Evolutionary conservation across 768 basidiomycete genomes (phyloP).

Genomic region (Cantharellus cinnabarinus): DNA sequence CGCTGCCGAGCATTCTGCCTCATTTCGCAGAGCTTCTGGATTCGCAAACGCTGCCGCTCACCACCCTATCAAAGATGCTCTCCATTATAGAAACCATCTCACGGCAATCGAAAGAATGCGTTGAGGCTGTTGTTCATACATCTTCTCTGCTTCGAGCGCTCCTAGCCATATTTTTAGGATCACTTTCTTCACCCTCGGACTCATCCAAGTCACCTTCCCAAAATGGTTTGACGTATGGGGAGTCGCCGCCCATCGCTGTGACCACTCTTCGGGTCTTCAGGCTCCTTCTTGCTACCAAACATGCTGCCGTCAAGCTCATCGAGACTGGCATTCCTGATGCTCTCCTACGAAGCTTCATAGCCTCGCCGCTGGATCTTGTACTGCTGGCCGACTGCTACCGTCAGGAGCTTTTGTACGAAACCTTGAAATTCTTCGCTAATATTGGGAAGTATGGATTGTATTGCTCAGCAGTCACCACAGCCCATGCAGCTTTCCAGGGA

Average conservation of each 20-base stretch:
- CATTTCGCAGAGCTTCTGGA: too few relatives aligned
- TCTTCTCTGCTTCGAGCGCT: too few relatives aligned
- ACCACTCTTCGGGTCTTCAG: constrained; percentile 30
- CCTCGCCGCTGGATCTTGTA: too few relatives aligned
- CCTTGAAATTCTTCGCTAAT: constrained; percentile 39
- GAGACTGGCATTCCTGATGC: constrained; percentile 31
- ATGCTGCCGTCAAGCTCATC: constrained; percentile 36
- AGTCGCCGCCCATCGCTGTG: constrained; percentile 33
- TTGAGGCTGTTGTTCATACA: too few relatives aligned
- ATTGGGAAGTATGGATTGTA: constrained; percentile 68
- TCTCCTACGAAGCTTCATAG: constrained; percentile 21
- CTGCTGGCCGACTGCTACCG: too few relatives aligned
- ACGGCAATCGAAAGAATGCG: too few relatives aligned
- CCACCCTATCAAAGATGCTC: too few relatives aligned
- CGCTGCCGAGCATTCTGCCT: too few relatives aligned
- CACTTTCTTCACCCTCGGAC: constrained; percentile 28
- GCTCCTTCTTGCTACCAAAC: constrained; percentile 21
- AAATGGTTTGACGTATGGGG: constrained; percentile 41
- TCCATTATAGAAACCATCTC: too few relatives aligned
- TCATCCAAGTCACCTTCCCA: constrained; percentile 29
- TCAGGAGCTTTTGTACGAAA: constrained; percentile 28
- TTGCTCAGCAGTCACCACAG: constrained; percentile 43
- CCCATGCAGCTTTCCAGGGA: constrained; percentile 31
- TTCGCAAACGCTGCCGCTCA: too few relatives aligned
- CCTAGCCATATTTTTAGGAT: constrained; percentile 17